Evolutionary conservation across 192 early-diverging fungal genomes (phyloP), one percentile per base, ranked within the genome.

Genomic region (Coemansia sp.): DNA sequence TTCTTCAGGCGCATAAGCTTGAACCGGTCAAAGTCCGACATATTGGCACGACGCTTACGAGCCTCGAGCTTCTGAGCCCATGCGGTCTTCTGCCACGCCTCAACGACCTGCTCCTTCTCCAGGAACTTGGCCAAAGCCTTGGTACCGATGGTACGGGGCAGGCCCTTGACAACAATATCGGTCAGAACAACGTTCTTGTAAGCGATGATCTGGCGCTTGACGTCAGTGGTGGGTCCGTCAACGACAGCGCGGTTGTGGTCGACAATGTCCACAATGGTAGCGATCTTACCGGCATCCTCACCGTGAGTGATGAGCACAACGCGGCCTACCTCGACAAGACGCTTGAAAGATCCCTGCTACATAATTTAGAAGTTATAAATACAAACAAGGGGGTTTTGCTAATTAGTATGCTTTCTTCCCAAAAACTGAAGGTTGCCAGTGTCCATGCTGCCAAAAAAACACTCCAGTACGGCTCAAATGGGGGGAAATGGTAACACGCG

Each of bases 211-310:
- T 93, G 90, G 73, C 98, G 96, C 70, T 85, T 31, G 65, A 98
- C 96, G 65, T 90, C 91, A 63, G 94, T 98, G 87, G 93, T 97
- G 58, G 96, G 96, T 40, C 98, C 96, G 84, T 99, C 95, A 74
- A 99, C 86, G 76, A 99, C 89, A 72, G 94, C 94, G 72, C 98
- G 90, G 87, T 92, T 93, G 92, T 99, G 96, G 88, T 99, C 98
- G 76, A 99, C 91, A 82, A 99, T 97, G 83, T 98, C 98, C 66
- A 98, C 93, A 86, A 99, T 93, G 77, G 95, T 93, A 80, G 96
- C 96, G 71, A 98, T 89, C 89, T 99, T 98, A 76, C 95, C 95
- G 81, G 91, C 90, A 83, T 97, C 90, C 71, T 88, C 86, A 72
- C 98, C 98, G 88, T 91, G 89, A 87, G 91, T 97, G 76, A 99